These are phyloP conservation scores for Backusella macrospora DNA, from an alignment of 192 early-diverging fungal species.

Conservation along the genomic window DNA sequence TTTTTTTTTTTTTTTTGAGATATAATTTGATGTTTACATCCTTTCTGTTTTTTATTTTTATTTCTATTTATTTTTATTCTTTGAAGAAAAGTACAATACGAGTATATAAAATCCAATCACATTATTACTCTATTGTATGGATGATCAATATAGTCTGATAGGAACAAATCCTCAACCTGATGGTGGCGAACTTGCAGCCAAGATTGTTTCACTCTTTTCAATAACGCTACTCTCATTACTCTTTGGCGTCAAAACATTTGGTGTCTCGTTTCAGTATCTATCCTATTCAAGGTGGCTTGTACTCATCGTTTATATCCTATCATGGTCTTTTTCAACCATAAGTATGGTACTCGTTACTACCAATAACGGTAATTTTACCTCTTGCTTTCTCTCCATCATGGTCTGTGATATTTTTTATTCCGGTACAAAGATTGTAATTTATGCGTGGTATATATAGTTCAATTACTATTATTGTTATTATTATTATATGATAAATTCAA, in stretches of 20 bases:
- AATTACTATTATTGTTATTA: not conserved
- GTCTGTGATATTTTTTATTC: conserved; percentile 52
- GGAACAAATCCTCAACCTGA: conserved; percentile 29
- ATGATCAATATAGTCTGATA: not conserved
- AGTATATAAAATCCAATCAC: not conserved
- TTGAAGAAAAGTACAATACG: not conserved
- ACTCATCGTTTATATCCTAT: conserved; percentile 41
- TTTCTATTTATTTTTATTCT: not conserved
- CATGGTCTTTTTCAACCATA: conserved; percentile 48
- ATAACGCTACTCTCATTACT: conserved; percentile 23
- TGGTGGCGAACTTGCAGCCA: conserved; percentile 27
- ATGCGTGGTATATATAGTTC: conserved; percentile 39
- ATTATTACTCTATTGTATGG: not conserved
- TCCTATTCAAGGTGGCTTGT: conserved; percentile 44
- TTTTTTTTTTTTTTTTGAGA: not conserved
- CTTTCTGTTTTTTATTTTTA: not conserved
- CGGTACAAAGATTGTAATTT: conserved; percentile 47
- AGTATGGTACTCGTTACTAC: conserved; percentile 46
- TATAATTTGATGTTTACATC: not conserved
- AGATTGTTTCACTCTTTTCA: conserved; percentile 25
- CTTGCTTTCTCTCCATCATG: conserved; percentile 44
- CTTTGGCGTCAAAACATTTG: conserved; percentile 35
- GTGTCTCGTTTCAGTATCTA: conserved; percentile 30
- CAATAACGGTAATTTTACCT: conserved; percentile 45
- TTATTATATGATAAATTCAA: not conserved